Conservation (phyloP, 768 basidiomycete genomes). For the Hypholoma sublateritium region DNA sequence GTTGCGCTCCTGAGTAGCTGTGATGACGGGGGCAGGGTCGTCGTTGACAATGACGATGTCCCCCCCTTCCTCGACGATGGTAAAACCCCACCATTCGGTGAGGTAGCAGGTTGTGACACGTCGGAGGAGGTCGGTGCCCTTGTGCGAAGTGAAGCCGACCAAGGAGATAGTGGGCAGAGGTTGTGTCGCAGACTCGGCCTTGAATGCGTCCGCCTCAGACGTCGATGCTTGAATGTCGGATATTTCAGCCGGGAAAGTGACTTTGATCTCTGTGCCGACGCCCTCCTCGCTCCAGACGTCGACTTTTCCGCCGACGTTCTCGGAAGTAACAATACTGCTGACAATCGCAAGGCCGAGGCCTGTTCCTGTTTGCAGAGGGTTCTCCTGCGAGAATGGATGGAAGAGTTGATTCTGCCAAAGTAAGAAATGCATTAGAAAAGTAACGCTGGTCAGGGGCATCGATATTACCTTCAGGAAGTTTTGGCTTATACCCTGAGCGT, state of each 20-base stretch:
- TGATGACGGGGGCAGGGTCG: slow-evolving; percentile 55
- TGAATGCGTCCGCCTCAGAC: slow-evolving; percentile 46
- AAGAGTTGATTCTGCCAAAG: slow-evolving; percentile 79
- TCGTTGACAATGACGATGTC: slow-evolving; percentile 86
- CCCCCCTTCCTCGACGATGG: slow-evolving; percentile 44
- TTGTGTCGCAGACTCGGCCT: slow-evolving; percentile 33
- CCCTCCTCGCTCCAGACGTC: slow-evolving; percentile 94
- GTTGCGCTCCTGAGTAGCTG: slow-evolving; percentile 58
- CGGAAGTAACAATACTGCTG: slow-evolving; percentile 85
- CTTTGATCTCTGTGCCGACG: slow-evolving; percentile 87
- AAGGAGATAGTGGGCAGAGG: slow-evolving; percentile 59
- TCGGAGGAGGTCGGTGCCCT: slow-evolving; percentile 67
- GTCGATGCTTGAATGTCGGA: slow-evolving; percentile 25
- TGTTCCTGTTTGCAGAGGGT: slow-evolving; percentile 89
- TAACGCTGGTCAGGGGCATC: not conserved
- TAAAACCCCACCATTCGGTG: slow-evolving; percentile 76
- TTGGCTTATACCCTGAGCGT: slow-evolving; percentile 77
- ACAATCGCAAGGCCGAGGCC: slow-evolving; percentile 95
- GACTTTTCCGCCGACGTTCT: slow-evolving; percentile 85
- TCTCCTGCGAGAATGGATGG: slow-evolving; percentile 97
- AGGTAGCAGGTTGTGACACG: slow-evolving; percentile 67
- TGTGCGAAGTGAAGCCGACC: slow-evolving; percentile 66
- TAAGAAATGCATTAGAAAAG: not conserved
- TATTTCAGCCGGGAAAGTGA: slow-evolving; percentile 75
- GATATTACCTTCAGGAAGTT: slow-evolving; percentile 78